phyloP scores from a whole-genome alignment of 768 basidiomycete species.

The Sporobolomyces pararoseus region DNA sequence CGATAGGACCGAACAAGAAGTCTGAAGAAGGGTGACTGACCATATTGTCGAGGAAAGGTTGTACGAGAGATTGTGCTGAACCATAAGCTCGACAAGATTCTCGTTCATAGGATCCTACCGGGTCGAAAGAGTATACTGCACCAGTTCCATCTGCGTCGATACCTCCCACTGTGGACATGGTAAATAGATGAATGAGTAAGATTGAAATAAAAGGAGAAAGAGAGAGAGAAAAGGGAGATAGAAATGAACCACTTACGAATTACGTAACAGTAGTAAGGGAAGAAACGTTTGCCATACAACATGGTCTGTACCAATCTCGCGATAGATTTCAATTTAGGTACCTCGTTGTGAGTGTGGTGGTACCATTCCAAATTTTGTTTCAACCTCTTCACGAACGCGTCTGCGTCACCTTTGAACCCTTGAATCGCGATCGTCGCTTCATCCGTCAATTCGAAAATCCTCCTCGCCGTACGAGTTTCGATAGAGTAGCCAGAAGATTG shows the following conservation, averaged over 20 bases:
- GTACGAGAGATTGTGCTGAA: conserved; percentile 86
- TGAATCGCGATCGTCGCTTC: conserved; percentile 84
- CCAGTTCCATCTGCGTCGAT: conserved; percentile 60
- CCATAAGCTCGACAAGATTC: conserved; percentile 95
- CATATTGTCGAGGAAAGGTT: conserved; percentile 98
- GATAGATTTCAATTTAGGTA: conserved; percentile 93
- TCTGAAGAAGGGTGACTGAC: conserved; percentile 54
- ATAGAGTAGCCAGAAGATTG: conserved; percentile 97
- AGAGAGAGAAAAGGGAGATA: not conserved
- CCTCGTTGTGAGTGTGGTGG: conserved; percentile 90
- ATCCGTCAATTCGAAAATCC: conserved; percentile 75
- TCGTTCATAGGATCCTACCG: conserved; percentile 95
- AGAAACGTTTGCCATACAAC: conserved; percentile 92
- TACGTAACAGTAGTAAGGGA: conserved; percentile 97
- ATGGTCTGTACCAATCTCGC: conserved; percentile 98
- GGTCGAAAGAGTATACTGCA: conserved; percentile 99
- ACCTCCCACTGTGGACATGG: conserved; percentile 46
- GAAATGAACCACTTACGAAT: conserved; percentile 43
- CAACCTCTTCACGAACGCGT: conserved; percentile 94
- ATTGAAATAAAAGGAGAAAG: too few species aligned
- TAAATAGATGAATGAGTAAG: not conserved
- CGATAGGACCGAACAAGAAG: not conserved
- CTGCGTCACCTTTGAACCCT: conserved; percentile 95
- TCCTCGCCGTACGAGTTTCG: conserved; percentile 93
- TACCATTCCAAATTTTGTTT: conserved; percentile 99